Base-by-base conservation (phyloP, 2,329 filamentous ascomycete genomes). In the Aspergillus neoniger region DNA sequence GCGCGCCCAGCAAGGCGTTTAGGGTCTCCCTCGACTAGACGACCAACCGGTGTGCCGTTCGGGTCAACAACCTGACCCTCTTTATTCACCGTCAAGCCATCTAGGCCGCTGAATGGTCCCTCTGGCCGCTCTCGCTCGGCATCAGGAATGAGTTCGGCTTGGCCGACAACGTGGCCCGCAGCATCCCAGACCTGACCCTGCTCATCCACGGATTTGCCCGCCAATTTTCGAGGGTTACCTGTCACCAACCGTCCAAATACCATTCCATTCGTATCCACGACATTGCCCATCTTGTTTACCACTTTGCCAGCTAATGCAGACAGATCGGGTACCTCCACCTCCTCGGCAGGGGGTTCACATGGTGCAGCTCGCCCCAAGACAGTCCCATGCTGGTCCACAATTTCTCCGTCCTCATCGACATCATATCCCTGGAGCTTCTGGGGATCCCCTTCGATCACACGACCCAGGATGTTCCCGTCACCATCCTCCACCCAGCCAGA, bases 321-420 rank as follows among this genome's bases (percentile, higher is more conserved):
- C 14, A 87, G 76, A 65, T 88, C 85, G 4, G 77, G 80, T 66
- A 80, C 79, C 48, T 69, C 72, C 41, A 74, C 78, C 66, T 84
- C 79, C 68, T 85, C 84, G 62, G 77, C 70, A 1, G 74, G 74
- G 14, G 80, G 76, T 61, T 83, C 79, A 58, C 80, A 86, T 10
- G 81, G 82, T 69, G 85, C 83, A 25, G 81, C 83, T 60, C 83
- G 83, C 44, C 84, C 84, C 73, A 84, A 84, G 64, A 83, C 79
- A 60, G 85, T 85, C 59, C 85, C 86, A 70, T 91, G 92, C 74
- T 87, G 87, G 79, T 94, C 91, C 58, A 90, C 81, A 32, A 96
- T 87, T 59, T 95, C 91, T 30, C 91, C 91, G 64, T 95, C 91
- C 62, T 91, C 88, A 59, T 95, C 91, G 21, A 96, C 91, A 5